Evolutionary conservation across 495 filamentous ascomycete genomes (phyloP), one percentile per base, ranked within the genome.

Genomic region (Podospora fimiseda): DNA sequence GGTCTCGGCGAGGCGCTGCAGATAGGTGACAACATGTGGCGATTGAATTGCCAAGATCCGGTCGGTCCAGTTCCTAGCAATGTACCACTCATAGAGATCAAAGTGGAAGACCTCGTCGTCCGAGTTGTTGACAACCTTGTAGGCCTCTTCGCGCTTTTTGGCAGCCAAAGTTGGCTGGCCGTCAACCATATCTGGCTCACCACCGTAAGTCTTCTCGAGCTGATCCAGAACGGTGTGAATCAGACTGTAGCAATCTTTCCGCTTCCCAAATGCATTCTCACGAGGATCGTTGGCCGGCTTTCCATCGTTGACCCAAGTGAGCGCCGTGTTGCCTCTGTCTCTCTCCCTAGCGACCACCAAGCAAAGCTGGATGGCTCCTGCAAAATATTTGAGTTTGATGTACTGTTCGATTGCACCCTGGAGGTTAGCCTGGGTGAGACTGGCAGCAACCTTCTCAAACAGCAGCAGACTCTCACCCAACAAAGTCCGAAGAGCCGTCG

Each of bases 51-150:
- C 82, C 8, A 99, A 80, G 36, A 99, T 76, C 3, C 88, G 84
- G 48, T 97, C 89, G 21, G 74, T 84, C 81, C 87, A 89, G 33
- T 85, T 84, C 62, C 90, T 84, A 30, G 76, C 68, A 39, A 96
- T 78, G 66, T 97, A 96, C 94, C 94, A 99, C 53, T 96, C 93
- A 64, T 96, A 99, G 47, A 99, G 76, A 57, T 89, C 85, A 22
- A 88, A 92, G 66, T 97, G 82, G 70, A 97, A 99, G 1, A 95
- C 83, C 58, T 95, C 89, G 58, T 99, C 93, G 8, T 79, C 75
- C 0, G 91, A 96, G 43, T 76, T 81, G 61, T 93, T 85, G 61
- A 97, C 86, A 0, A 94, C 84, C 43, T 78, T 78, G 68, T 96
- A 94, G 0, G 93, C 91, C 69, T 99, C 93, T 48, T 79, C 79